These are phyloP conservation scores for Lotmaria passim DNA, from an alignment of 208 protist species.

Conservation along the genomic window DNA sequence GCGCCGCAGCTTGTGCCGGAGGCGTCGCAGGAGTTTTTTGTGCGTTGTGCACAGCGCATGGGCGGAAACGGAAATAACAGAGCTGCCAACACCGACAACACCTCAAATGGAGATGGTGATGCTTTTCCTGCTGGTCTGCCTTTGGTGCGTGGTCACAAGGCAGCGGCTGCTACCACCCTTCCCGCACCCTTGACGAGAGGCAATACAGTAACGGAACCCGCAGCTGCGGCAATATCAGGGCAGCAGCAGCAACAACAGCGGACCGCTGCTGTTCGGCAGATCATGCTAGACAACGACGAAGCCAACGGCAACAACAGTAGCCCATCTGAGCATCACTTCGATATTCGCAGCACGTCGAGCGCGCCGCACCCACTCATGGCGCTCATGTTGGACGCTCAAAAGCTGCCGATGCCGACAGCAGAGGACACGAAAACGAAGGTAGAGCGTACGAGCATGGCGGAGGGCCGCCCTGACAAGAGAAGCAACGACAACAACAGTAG, in stretches of 20 bases:
- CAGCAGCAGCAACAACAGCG: not conserved
- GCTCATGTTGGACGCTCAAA: conserved; percentile 12
- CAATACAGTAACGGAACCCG: too few relatives aligned
- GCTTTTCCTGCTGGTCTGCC: not conserved
- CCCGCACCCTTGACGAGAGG: too few relatives aligned
- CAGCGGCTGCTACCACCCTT: too few relatives aligned
- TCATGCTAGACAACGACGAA: not conserved
- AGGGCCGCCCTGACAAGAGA: not conserved
- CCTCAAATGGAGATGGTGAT: not conserved
- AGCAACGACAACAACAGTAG: not conserved
- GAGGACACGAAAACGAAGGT: not conserved
- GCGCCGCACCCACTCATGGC: conserved; percentile 13
- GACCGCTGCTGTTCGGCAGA: not conserved
- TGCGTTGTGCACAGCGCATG: conserved; percentile 9
- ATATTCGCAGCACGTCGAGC: conserved; percentile 12
- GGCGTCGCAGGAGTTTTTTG: conserved; percentile 24
- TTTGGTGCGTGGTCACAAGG: too few relatives aligned
- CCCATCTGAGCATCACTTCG: conserved; percentile 5
- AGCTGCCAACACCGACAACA: conserved; percentile 3
- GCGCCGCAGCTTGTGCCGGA: conserved; percentile 18
- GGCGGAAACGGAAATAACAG: not conserved
- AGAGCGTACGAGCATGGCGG: too few relatives aligned
- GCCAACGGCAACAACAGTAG: conserved; percentile 1
- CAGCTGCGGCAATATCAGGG: too few relatives aligned
- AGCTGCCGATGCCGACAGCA: not conserved